Evolutionary conservation across 495 filamentous ascomycete genomes (phyloP).

Genomic region (Xylaria telfairii): DNA sequence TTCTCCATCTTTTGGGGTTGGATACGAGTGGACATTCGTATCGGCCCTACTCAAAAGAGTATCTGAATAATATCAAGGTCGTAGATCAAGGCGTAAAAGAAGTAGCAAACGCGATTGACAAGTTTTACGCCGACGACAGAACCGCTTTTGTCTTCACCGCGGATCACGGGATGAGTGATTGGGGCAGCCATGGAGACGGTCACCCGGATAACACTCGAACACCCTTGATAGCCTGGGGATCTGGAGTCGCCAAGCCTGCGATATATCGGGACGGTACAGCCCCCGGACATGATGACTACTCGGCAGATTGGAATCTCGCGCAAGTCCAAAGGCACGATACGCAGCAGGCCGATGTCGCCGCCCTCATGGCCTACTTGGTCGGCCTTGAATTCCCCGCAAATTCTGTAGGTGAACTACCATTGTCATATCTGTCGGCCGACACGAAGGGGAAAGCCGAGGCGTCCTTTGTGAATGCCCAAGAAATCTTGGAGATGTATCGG

Average conservation of each 20-base stretch:
- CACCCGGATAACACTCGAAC: conserved; percentile 98
- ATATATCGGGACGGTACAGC: conserved; percentile 58
- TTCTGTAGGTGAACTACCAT: conserved; percentile 91
- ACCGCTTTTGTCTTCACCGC: conserved; percentile 97
- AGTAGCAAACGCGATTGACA: conserved; percentile 78
- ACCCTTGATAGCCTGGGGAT: conserved; percentile 92
- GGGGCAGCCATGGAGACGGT: conserved; percentile 96
- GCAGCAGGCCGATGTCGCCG: conserved; percentile 91
- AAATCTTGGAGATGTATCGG: conserved; percentile 95
- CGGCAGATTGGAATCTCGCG: conserved; percentile 84
- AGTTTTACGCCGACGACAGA: conserved; percentile 90
- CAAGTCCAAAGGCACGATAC: conserved; percentile 87
- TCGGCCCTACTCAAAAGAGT: conserved; percentile 94
- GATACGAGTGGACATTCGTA: conserved; percentile 91
- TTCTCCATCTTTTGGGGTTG: conserved; percentile 93
- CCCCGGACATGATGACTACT: conserved; percentile 91
- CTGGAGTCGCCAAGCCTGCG: conserved; percentile 82
- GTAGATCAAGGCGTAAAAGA: conserved; percentile 89
- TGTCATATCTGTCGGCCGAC: conserved; percentile 77
- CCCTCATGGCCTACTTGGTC: conserved; percentile 94
- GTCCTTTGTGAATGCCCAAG: conserved; percentile 81
- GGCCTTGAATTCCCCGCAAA: conserved; percentile 94
- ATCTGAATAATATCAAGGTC: conserved; percentile 91
- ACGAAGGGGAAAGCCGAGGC: conserved; percentile 82
- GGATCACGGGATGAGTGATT: conserved; percentile 99